phyloP scores from a whole-genome alignment of 129 eudicot genomes.

The Chrysanthemum lavandulifolium region DNA sequence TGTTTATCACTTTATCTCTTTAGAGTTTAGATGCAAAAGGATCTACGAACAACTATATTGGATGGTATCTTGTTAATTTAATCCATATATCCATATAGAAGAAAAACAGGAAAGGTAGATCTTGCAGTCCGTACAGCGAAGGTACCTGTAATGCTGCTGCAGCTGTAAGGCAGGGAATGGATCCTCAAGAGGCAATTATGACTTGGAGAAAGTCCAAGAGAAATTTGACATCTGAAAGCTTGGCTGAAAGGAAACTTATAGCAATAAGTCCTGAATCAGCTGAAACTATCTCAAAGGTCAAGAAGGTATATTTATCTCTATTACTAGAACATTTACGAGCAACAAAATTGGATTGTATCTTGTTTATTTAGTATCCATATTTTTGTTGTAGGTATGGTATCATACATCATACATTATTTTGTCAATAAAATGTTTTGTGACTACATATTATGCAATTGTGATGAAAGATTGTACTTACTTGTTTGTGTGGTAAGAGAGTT shows the following conservation, averaged over 20 bases:
- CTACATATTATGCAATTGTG: too few species aligned
- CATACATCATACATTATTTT: too few species aligned
- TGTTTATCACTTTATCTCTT: not conserved
- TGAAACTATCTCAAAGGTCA: conserved; percentile 8
- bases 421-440: too few species aligned
- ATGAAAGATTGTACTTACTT: too few species aligned
- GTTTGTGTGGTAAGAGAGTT: too few species aligned
- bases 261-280: conserved; percentile 8
- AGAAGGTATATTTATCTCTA: conserved; percentile 20
- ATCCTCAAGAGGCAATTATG: conserved; percentile 23
- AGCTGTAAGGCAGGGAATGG: conserved; percentile 11
- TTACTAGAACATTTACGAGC: not conserved
- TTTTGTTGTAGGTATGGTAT: too few species aligned
- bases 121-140: too few species aligned
- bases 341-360: not conserved
- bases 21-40: not conserved
- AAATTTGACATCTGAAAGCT: conserved; percentile 36
- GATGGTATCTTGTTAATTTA: too few species aligned
- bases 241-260: not conserved
- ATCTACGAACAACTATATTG: not conserved
- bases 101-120: too few species aligned
- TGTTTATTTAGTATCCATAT: too few species aligned
- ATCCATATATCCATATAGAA: too few species aligned
- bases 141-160: conserved; percentile 1
- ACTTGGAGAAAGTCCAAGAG: conserved; percentile 31